These are phyloP conservation scores for Solanum dulcamara DNA, from an alignment of 257 asterid species.

Conservation along the genomic window DNA sequence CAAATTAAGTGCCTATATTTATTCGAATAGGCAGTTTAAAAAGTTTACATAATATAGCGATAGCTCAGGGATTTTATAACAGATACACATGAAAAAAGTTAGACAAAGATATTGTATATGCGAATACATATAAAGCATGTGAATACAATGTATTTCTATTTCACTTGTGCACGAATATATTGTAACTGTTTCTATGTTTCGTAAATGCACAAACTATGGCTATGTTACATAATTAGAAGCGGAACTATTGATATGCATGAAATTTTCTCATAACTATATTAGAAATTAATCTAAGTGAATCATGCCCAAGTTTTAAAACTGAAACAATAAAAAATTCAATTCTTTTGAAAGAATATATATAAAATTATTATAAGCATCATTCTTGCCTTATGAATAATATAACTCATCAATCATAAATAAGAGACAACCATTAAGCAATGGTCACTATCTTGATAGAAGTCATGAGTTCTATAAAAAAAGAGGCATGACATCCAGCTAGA, in stretches of 20 bases:
- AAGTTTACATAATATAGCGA: background rate
- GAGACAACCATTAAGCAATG: slow-evolving; percentile 55
- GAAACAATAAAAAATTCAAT: background rate
- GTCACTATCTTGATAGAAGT: slow-evolving; percentile 44
- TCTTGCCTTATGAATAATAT: background rate
- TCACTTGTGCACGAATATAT: too few relatives aligned
- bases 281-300: background rate
- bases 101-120: background rate
- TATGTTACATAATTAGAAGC: background rate
- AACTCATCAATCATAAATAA: slow-evolving; percentile 39
- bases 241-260: background rate
- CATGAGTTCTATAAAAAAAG: background rate
- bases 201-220: background rate
- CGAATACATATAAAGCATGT: background rate
- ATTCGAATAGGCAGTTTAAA: background rate
- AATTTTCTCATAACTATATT: background rate
- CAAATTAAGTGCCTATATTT: background rate
- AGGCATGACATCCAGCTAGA: slow-evolving; percentile 38
- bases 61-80: background rate
- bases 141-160: background rate
- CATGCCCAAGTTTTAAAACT: background rate
- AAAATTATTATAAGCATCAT: background rate
- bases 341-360: background rate
- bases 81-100: background rate
- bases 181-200: background rate